These are phyloP conservation scores for Suillus subalutaceus DNA, from an alignment of 768 basidiomycete genomes.

Conservation along the genomic window DNA sequence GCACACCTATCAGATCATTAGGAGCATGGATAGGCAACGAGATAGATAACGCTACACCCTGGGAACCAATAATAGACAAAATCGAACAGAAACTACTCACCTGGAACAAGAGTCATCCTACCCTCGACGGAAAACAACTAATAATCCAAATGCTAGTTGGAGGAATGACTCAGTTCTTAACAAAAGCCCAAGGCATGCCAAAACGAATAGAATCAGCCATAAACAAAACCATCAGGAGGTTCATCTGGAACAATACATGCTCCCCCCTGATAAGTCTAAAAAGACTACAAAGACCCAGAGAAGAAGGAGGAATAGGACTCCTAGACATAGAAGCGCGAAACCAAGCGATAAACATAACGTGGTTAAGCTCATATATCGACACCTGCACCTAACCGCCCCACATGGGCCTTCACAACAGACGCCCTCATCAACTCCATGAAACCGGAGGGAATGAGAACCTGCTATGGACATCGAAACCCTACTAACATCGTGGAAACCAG, in stretches of 20 bases:
- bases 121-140: neutral
- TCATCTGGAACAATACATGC: neutral
- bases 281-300: too few relatives aligned
- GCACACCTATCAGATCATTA: neutral
- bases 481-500: too few relatives aligned
- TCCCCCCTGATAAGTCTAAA: too few relatives aligned
- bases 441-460: too few relatives aligned
- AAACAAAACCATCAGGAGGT: neutral
- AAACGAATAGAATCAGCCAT: neutral
- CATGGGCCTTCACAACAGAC: too few relatives aligned
- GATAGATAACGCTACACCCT: accelerated
- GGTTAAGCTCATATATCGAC: too few relatives aligned
- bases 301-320: too few relatives aligned
- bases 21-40: neutral
- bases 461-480: too few relatives aligned
- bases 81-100: neutral
- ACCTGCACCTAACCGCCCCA: too few relatives aligned
- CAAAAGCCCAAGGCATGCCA: neutral
- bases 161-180: neutral
- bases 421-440: too few relatives aligned
- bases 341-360: too few relatives aligned
- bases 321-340: too few relatives aligned
- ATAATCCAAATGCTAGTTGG: neutral
- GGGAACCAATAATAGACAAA: neutral
- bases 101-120: neutral